phyloP scores from a whole-genome alignment of 176 grass and related monocot species.

The Otatea glauca region DNA sequence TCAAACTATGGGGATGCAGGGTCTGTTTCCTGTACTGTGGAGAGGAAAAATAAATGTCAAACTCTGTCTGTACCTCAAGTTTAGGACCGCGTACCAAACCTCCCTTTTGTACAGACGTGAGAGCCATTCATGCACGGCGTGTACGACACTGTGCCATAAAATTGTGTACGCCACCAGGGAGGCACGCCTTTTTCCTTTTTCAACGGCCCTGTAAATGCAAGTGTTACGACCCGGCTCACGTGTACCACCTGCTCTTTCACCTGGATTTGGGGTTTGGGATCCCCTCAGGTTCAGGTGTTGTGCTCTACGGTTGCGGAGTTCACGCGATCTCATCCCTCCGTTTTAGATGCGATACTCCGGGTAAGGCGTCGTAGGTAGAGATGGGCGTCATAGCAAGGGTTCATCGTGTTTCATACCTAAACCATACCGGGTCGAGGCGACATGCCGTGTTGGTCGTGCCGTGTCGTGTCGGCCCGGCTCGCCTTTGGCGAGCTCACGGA shows the following conservation, averaged over 20 bases:
- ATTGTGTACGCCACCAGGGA: not conserved
- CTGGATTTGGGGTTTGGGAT: not conserved
- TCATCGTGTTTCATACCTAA: no score
- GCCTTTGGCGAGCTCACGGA: no score
- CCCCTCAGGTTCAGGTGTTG: not conserved
- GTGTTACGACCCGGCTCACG: not conserved
- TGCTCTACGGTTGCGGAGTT: not conserved
- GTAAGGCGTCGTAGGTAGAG: not conserved
- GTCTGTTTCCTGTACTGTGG: not conserved
- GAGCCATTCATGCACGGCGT: constrained; percentile 9
- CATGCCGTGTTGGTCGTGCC: no score
- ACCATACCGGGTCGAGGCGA: no score
- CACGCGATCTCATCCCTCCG: not conserved
- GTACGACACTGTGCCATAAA: constrained; percentile 26
- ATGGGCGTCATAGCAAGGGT: no score
- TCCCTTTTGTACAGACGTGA: not conserved
- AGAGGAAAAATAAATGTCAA: not conserved
- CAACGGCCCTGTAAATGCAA: not conserved
- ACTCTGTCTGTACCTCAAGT: not conserved
- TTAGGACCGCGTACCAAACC: not conserved
- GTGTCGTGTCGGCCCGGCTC: no score
- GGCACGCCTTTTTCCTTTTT: not conserved
- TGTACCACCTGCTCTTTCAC: not conserved
- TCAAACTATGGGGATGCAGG: not conserved
- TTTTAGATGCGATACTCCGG: not conserved